Conservation (phyloP, 75 land plant species). For the Pinus albicaulis region DNA sequence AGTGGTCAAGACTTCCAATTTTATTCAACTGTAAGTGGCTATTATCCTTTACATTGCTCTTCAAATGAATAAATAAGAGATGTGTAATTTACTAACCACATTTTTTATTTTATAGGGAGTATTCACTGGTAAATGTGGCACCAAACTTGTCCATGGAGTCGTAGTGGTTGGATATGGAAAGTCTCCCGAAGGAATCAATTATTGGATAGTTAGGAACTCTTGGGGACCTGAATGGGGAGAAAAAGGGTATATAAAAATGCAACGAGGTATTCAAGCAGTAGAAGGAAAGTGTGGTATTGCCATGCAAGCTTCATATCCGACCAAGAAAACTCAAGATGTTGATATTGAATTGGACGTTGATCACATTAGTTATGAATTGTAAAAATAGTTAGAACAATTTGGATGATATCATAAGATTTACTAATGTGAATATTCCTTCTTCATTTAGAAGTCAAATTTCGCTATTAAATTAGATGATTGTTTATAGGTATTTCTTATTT, state of each 20-base stretch:
- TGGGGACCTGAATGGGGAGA: constrained; percentile 93
- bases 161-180: constrained; percentile 76
- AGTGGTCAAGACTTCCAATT: constrained; percentile 34
- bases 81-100: too few relatives aligned
- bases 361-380: too few relatives aligned
- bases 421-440: too few relatives aligned
- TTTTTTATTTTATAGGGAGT: constrained; percentile 48
- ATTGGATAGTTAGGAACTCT: constrained; percentile 93
- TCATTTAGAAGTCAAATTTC: too few relatives aligned
- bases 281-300: constrained; percentile 77
- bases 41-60: too few relatives aligned
- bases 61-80: too few relatives aligned
- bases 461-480: too few relatives aligned
- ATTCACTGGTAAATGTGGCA: constrained; percentile 69
- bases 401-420: too few relatives aligned
- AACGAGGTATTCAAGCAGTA: constrained; percentile 23
- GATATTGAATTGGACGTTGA: too few relatives aligned
- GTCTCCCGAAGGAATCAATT: constrained; percentile 20
- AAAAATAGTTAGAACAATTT: too few relatives aligned
- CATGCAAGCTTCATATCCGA: constrained; percentile 78
- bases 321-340: constrained; percentile 13
- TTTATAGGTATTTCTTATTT: too few relatives aligned
- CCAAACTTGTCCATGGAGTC: constrained; percentile 80
- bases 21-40: background rate
- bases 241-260: constrained; percentile 78